phyloP scores from a whole-genome alignment of 1,139 yeast species.

The Suhomyces bolitotheri region DNA sequence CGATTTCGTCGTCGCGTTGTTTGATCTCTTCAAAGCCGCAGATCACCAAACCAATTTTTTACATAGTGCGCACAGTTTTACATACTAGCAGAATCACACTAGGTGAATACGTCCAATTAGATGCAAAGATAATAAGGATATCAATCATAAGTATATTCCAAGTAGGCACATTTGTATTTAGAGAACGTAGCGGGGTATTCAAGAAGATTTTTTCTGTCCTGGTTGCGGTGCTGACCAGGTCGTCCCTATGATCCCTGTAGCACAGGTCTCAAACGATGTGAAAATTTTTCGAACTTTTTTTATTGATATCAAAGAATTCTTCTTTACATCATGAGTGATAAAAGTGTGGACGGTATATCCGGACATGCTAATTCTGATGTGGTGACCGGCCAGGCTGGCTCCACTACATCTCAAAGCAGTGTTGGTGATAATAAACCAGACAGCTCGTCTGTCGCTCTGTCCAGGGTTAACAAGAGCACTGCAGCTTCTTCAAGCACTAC shows the following conservation, averaged over 20 bases:
- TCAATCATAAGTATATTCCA: too few species aligned
- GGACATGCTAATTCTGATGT: constrained; percentile 12
- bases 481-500: constrained; percentile 11
- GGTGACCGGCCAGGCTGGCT: constrained; percentile 5
- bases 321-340: constrained; percentile 13
- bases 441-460: not conserved
- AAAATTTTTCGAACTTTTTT: constrained; percentile 13
- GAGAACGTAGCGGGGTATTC: too few species aligned
- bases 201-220: not conserved
- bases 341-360: constrained; percentile 14
- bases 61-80: too few species aligned
- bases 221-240: not conserved
- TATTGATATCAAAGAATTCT: constrained; percentile 8
- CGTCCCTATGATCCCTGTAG: constrained; percentile 8
- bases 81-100: too few species aligned
- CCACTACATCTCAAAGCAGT: constrained; percentile 6
- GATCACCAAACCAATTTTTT: too few species aligned
- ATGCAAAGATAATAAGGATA: too few species aligned
- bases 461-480: not conserved
- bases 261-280: constrained; percentile 12
- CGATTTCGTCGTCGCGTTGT: too few species aligned
- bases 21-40: too few species aligned
- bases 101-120: too few species aligned
- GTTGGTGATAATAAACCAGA: constrained; percentile 3
- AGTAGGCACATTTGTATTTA: too few species aligned